Base-by-base conservation (phyloP, 1,284 basidiomycete genomes). In the Boletus semigastroideus region DNA sequence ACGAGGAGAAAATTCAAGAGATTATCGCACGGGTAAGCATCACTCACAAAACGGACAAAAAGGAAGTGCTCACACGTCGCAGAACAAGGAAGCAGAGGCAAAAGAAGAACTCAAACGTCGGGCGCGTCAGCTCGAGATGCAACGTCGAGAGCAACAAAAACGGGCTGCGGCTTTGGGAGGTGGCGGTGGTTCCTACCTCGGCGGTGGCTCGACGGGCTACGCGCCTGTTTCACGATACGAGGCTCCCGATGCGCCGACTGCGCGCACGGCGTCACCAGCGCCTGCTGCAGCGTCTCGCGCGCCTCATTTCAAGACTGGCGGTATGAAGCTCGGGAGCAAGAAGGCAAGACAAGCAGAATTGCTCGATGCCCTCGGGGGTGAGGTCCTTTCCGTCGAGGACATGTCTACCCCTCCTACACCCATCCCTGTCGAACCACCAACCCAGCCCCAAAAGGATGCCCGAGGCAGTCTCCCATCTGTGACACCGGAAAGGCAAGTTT, bases 1-100 rank as follows among this genome's bases (percentile, higher is more conserved):
- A 99, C 73, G 97, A 99, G 72, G 97, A 99, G 76, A 98, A 98
- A 78, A 98, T 99, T 58, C 95, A 99, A 69, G 97, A 99, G 65
- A 99, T 99, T 70, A 99, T 99, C 62, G 92, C 94, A 19, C 80
- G 90, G 69, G 92, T 93, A 65, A 54, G 86, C 31, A 16, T 25
- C 30, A 25, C 25, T 25, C 25, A 25, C 10, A 9, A 28, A 9
- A 38, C 20, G 44, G 25, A 36, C 20, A 8, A 5, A 4, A 25
- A 13, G n/a, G 1, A 19, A 25, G 2, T 6, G 16, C 34, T 63
- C 36, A 50, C 17, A 10, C 9, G 8, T 14, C 40, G 16, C 30
- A 94, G 86, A 99, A 99, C 79, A 99, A 99, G 76, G 96, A 99
- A 74, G 92, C 94, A 20, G 97, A 99, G 68, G 97, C 97, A 5